phyloP scores from a whole-genome alignment of 2,329 filamentous ascomycete genomes.

The Lomentospora prolificans region DNA sequence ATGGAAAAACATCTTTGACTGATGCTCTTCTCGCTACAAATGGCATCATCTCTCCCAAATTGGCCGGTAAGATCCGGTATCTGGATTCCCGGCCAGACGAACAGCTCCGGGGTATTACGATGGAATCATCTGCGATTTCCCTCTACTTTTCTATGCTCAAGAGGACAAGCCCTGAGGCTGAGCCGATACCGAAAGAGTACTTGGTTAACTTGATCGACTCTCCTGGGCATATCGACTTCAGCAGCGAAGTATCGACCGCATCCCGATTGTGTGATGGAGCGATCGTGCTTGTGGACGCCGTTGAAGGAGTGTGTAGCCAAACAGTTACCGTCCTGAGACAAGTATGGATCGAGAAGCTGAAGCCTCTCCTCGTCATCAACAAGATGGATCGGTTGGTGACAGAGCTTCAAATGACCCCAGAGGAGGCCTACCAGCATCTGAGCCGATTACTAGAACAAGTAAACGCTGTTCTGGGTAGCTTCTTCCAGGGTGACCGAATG shows the following conservation, averaged over 20 bases:
- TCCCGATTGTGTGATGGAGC: slow-evolving; percentile 91
- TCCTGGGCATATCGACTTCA: slow-evolving; percentile 96
- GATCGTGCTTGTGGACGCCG: slow-evolving; percentile 87
- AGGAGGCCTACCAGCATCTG: slow-evolving; percentile 81
- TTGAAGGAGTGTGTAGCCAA: slow-evolving; percentile 96
- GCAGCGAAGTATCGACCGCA: slow-evolving; percentile 93
- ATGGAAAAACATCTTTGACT: slow-evolving; percentile 95
- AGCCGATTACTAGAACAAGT: slow-evolving; percentile 88
- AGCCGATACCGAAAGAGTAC: slow-evolving; percentile 73
- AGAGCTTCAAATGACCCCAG: slow-evolving; percentile 86
- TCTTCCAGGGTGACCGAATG: slow-evolving; percentile 97
- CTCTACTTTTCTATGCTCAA: slow-evolving; percentile 89
- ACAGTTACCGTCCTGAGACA: slow-evolving; percentile 94
- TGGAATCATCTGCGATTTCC: slow-evolving; percentile 98
- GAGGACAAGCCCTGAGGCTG: slow-evolving; percentile 55
- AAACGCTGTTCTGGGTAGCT: slow-evolving; percentile 93
- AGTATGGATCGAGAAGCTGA: slow-evolving; percentile 90
- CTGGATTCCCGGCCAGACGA: slow-evolving; percentile 94
- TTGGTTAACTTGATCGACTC: slow-evolving; percentile 97
- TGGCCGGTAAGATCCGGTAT: slow-evolving; percentile 96
- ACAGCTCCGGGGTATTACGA: slow-evolving; percentile 94
- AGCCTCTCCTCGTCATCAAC: slow-evolving; percentile 91
- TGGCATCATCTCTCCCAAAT: slow-evolving; percentile 96
- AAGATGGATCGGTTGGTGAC: slow-evolving; percentile 95
- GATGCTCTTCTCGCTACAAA: slow-evolving; percentile 96